Evolutionary conservation across 2,329 filamentous ascomycete species (phyloP), one percentile per base, ranked within the genome.

Genomic region (Penicillium aurantiogriseum): DNA sequence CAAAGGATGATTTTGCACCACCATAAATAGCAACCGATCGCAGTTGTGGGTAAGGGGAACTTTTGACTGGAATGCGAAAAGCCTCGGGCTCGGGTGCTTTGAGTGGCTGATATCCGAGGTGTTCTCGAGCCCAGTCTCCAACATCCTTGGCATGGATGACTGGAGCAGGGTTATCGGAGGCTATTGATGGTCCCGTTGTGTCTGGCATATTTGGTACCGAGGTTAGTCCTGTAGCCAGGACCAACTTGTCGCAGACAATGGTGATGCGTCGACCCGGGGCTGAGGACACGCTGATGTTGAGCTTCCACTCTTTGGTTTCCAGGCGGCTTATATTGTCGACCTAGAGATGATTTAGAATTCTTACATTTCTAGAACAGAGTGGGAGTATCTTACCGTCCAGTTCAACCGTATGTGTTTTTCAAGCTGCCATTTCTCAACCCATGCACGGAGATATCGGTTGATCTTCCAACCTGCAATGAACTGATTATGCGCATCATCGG

Each of bases 401-500:
- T 64, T 64, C 45, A 70, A 57, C 27, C 62, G 60, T 38, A 70
- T 67, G 23, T 64, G 55, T 33, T 62, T 53, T 4, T 46, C 50
- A 1, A 70, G 54, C 25, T 60, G 52, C 64, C 66, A 69, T 50
- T 69, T 69, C 5, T 56, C 46, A 2, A 53, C 36, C 64, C 69
- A 71, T 15, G 54, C 48, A 52, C 63, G 60, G 9, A 71, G 51
- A 50, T 71, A 70, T 0, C 55, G 59, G 35, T 67, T 65, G 35
- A 71, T 67, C 47, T 68, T 64, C 61, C 64, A 65, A 1, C 67
- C 69, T 1, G 65, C 60, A 44, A 71, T 69, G 31, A 70, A 67
- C n/a, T 59, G 59, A 17, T 58, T 25, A 5, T 44, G 51, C 2
- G 49, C 40, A 3, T 56, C 54, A 11, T 57, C 44, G 8, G 36